Evolutionary conservation across 2,329 filamentous ascomycete species (phyloP).

Genomic region (Cryphonectria radicalis): DNA sequence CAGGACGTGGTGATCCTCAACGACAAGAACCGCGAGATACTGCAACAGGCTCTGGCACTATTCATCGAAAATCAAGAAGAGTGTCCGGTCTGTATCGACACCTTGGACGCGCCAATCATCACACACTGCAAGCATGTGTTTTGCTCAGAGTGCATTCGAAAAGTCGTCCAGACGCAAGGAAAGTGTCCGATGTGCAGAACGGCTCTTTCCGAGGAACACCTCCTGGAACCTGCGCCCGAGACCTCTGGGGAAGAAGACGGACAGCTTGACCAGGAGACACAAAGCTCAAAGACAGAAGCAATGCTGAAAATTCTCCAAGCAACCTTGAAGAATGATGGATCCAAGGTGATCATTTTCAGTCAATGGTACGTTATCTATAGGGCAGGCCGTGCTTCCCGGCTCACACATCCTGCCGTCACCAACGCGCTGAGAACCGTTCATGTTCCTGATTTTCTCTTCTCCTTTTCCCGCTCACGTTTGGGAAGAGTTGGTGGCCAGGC

Average conservation of each 20-base stretch:
- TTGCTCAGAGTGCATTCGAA: constrained; percentile 73
- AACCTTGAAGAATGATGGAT: constrained; percentile 62
- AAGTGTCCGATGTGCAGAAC: constrained; percentile 87
- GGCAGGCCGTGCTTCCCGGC: background rate
- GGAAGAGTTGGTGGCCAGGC: background rate
- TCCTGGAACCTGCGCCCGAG: constrained; percentile 68
- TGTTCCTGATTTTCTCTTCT: background rate
- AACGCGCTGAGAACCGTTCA: background rate
- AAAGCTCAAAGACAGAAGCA: constrained; percentile 82
- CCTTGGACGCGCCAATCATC: constrained; percentile 74
- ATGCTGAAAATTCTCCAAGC: constrained; percentile 76
- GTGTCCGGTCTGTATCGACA: constrained; percentile 81
- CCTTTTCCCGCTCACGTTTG: background rate
- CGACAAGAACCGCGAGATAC: constrained; percentile 69
- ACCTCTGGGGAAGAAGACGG: constrained; percentile 51
- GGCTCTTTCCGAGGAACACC: constrained; percentile 61
- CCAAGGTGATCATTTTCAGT: constrained; percentile 75
- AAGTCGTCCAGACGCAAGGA: constrained; percentile 73
- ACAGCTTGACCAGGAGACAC: constrained; percentile 64
- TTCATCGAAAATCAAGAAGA: constrained; percentile 81
- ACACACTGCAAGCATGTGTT: constrained; percentile 85
- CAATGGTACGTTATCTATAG: constrained; percentile 57
- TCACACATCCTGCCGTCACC: background rate
- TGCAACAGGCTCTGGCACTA: constrained; percentile 77
- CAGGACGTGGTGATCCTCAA: constrained; percentile 72